A percentile compares a stretch with the other conserved stretches of the same genome.
phyloP scores from a whole-genome alignment of 75 land plant species.

The Chamaecyparis obtusa region DNA sequence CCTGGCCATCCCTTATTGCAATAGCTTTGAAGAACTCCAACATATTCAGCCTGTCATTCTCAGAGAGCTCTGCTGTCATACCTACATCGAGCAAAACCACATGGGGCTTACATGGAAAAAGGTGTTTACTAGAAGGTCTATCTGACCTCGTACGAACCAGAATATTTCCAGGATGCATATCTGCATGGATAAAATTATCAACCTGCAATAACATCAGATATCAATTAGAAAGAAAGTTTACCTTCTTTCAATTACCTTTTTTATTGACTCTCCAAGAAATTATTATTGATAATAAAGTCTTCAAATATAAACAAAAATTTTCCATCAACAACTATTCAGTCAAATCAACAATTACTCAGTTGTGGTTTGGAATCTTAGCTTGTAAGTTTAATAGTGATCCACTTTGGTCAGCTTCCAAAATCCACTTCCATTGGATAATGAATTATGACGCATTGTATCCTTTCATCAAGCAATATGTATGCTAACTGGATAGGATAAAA shows the following conservation, averaged over 20 bases:
- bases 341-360: neutral
- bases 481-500: neutral
- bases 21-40: slow-evolving; percentile 86
- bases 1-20: slow-evolving; percentile 73
- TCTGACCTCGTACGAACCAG: slow-evolving; percentile 58
- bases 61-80: slow-evolving; percentile 92
- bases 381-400: neutral
- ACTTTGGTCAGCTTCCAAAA: neutral
- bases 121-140: slow-evolving; percentile 27
- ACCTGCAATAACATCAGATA: slow-evolving; percentile 35
- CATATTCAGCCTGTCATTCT: slow-evolving; percentile 54
- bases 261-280: neutral
- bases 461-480: neutral
- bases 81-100: slow-evolving; percentile 92
- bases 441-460: neutral
- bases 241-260: neutral
- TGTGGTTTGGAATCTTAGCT: neutral
- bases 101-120: slow-evolving; percentile 68
- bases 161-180: slow-evolving; percentile 97
- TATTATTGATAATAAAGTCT: neutral
- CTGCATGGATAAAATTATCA: slow-evolving; percentile 93
- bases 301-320: neutral
- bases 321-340: neutral
- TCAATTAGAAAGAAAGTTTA: neutral
- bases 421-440: neutral